Evolutionary conservation across 2,329 filamentous ascomycete genomes (phyloP), one percentile per base, ranked within the genome.

Genomic region (Xylariaceae sp.): DNA sequence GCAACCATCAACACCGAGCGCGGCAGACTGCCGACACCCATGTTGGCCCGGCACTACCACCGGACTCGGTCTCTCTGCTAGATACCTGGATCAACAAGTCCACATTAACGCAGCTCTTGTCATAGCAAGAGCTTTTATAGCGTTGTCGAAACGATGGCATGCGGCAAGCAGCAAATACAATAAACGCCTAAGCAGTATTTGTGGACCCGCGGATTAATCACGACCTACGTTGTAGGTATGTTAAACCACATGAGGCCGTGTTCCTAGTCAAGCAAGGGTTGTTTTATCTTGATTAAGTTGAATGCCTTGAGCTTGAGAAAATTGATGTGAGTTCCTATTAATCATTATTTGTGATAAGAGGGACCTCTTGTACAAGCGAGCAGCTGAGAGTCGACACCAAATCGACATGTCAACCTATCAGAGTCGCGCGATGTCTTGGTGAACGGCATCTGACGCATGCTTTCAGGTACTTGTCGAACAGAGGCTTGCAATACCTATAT

Each of bases 401-500:
- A 41, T 9, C n/a, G 19, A 41, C 23, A 53, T 12, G 11, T 21
- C 19, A 16, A 47, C 11, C 8, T 34, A 23, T 46, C 39, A 46
- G 44, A 28, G 12, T 26, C 14, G 37, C 28, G 37, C 14, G 16
- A 28, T 21, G 37, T 40, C 44, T 45, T 49, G 17, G 44, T 8
- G 37, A 33, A 12, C 44, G 19, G 31, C n/a, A 39, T 12, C 26
- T 12, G 39, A 19, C n/a, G 26, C 31, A 29, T 31, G 33, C 40
- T 16, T 14, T 14, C 19, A 24, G 11, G 28, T 11, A 36, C 26
- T 16, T 39, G 3, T 17, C 31, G n/a, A 16, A 29, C 31, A 21
- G 26, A 56, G 47, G 44, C 43, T 54, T 36, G 36, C n/a, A 40
- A 39, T 11, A 29, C 24, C 31, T 24, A n/a, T n/a, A n/a, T n/a